A percentile compares a stretch with the other conserved stretches of the same genome.
Conservation (phyloP, 2,329 filamentous ascomycete species). For the Ceratocystis ficicola region DNA sequence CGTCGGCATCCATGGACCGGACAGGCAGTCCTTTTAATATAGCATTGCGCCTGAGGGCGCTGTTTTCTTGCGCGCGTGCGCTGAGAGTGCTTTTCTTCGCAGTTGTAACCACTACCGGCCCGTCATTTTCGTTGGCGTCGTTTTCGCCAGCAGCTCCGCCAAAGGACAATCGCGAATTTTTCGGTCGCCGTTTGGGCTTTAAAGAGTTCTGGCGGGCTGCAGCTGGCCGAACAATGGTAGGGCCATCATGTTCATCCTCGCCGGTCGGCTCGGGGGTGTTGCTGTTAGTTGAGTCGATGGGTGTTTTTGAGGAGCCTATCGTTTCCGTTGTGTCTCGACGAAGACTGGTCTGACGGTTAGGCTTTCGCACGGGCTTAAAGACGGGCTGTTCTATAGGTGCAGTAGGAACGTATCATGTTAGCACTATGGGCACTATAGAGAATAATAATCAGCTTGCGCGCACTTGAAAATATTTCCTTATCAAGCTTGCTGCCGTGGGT, state of each 20-base stretch:
- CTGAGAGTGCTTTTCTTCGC: conserved; percentile 57
- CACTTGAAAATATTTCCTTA: conserved; percentile 2
- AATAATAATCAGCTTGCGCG: conserved; percentile 8
- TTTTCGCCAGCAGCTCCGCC: conserved; percentile 42
- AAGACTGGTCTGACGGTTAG: conserved; percentile 46
- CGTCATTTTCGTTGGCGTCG: conserved; percentile 42
- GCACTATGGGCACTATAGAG: conserved; percentile 4
- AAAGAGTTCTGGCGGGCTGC: conserved; percentile 37
- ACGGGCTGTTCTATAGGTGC: conserved; percentile 14
- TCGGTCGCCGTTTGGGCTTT: conserved; percentile 57
- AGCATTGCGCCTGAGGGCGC: conserved; percentile 44
- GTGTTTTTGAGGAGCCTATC: conserved; percentile 23
- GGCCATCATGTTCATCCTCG: conserved; percentile 36
- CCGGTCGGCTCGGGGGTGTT: conserved; percentile 28
- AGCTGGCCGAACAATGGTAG: conserved; percentile 39
- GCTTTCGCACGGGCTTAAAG: conserved; percentile 38
- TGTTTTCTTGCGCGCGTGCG: conserved; percentile 54
- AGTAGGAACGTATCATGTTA: conserved; percentile 9
- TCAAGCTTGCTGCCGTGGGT: conserved; percentile 14
- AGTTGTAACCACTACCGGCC: conserved; percentile 40
- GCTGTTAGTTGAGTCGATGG: conserved; percentile 22
- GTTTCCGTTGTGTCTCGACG: conserved; percentile 40
- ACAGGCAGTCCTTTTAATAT: conserved; percentile 41
- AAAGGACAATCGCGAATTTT: conserved; percentile 61
- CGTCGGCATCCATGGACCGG: conserved; percentile 46